These are phyloP conservation scores for Ophiocordyceps camponoti-rufipedis DNA, from an alignment of 2,329 filamentous ascomycete species.

Conservation along the genomic window DNA sequence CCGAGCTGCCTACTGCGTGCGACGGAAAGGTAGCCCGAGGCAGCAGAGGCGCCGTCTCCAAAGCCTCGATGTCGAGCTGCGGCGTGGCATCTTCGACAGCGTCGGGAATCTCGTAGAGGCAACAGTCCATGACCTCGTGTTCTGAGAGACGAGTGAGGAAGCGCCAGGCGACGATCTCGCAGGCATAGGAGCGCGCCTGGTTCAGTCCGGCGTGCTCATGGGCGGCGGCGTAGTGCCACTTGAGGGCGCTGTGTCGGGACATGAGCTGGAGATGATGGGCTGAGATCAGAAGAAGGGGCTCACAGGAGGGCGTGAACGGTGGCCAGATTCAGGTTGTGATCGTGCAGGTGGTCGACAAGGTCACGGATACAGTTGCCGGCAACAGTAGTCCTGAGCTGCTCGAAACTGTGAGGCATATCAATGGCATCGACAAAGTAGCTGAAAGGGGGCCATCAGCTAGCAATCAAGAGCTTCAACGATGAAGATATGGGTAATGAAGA, in stretches of 20 bases:
- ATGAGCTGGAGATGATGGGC: slow-evolving; percentile 1
- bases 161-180: slow-evolving; percentile 67
- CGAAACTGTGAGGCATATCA: slow-evolving; percentile 49
- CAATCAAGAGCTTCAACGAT: neutral
- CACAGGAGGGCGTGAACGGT: slow-evolving; percentile 59
- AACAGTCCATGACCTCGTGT: slow-evolving; percentile 54
- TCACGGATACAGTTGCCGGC: slow-evolving; percentile 37
- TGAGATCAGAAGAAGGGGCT: slow-evolving; percentile 14
- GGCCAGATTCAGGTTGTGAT: slow-evolving; percentile 46
- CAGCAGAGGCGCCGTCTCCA: slow-evolving; percentile 30
- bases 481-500: neutral
- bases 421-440: slow-evolving; percentile 48
- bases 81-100: slow-evolving; percentile 6
- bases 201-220: slow-evolving; percentile 47
- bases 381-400: slow-evolving; percentile 51
- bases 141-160: slow-evolving; percentile 56
- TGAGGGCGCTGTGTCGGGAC: slow-evolving; percentile 38
- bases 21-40: slow-evolving; percentile 12
- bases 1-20: slow-evolving; percentile 17
- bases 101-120: slow-evolving; percentile 52
- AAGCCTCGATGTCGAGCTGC: slow-evolving; percentile 20
- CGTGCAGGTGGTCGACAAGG: slow-evolving; percentile 45
- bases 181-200: slow-evolving; percentile 52
- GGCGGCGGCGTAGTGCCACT: slow-evolving; percentile 52
- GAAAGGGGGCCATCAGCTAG: slow-evolving; percentile 2